Evolutionary conservation across 805 yeast species (phyloP), one percentile per base, ranked within the genome.

Genomic region (Debaryomyces castellii): DNA sequence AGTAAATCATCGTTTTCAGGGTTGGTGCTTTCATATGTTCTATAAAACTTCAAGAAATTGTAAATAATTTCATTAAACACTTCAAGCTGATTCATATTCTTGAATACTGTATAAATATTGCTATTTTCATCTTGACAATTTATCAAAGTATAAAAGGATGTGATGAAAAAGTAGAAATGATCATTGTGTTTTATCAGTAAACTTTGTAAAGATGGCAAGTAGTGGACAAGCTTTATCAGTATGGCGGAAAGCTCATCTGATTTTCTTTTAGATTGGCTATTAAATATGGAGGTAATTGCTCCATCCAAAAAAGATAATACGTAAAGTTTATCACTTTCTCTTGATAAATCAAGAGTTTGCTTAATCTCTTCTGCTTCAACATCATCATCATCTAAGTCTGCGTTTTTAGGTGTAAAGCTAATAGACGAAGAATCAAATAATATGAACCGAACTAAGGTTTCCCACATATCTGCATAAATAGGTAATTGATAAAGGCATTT

Each of bases 261-360:
- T 8, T 47, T 43, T 14, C 53, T 42, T 37, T 56, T 59, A 9
- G 47, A 46, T 6, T 62, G 69, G 28, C 54, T 60, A 7, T 58
- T 39, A 30, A 63, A 60, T 6, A 74, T 60, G 33, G 55, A 45
- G 3, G 57, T 45, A 1, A 74, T 55, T 4, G 69, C 54, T 1
- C 84, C 84, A 39, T 64, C 52, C 1, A 80, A 52, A 30, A 78
- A 59, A 9, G 66, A 58, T 18, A 80, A 51, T 14, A 79, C 38
- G 20, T 46, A 41, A 2, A 52, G 41, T 22, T 54, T 52, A 20
- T 63, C 66, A 2, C 55, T 55, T 11, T 47, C 50, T 2, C 53
- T 35, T 1, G 60, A 42, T 11, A 72, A 47, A 11, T 62, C 65
- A 23, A 75, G 52, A 14, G 55, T 50, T 10, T 56, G 51, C 25